Evolutionary conservation across 1,284 basidiomycete genomes (phyloP), one percentile per base, ranked within the genome.

Genomic region (Sanghuangporus weigelae): DNA sequence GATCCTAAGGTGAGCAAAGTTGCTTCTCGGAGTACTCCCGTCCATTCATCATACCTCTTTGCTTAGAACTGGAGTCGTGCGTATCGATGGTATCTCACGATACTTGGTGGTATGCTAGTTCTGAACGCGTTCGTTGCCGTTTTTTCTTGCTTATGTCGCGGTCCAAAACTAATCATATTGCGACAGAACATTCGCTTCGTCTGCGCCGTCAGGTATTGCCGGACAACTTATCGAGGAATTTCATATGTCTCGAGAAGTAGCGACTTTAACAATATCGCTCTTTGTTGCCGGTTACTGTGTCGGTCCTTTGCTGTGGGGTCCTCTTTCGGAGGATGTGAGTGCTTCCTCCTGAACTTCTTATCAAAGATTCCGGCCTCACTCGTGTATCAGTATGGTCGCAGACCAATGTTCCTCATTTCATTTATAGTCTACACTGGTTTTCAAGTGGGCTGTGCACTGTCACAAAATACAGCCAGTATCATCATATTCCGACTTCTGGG

Each of bases 401-500:
- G 79, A 38, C 77, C 79, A 1, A 69, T 84, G 57, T 84, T 84
- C 67, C 71, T 86, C 64, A 62, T 77, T 49, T 72, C 81, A 7
- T 83, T 84, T 69, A 60, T 80, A 61, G 70, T 79, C 38, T 86
- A 85, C 73, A 80, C 78, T 0, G 63, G 66, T 23, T 79, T 80
- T 68, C 79, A 81, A 70, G 73, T 87, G 54, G 85, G 83, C 19
- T 83, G 82, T 59, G 88, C 88, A 2, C 76, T 91, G 0, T 76
- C 85, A 0, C 75, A 78, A 35, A 90, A 89, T 72, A 84, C 82
- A 0, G 83, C 78, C 3, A 75, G 81, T 0, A 77, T 92, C 60
- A 78, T 92, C 46, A 74, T 86, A 38, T 87, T 90, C 73, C 81
- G 89, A 16, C 88, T 92, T 73, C 71, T 92, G 5, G 81, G 84